These are phyloP conservation scores for Cryptococcus sp. DNA, from an alignment of 1,284 basidiomycete genomes.

Conservation along the genomic window DNA sequence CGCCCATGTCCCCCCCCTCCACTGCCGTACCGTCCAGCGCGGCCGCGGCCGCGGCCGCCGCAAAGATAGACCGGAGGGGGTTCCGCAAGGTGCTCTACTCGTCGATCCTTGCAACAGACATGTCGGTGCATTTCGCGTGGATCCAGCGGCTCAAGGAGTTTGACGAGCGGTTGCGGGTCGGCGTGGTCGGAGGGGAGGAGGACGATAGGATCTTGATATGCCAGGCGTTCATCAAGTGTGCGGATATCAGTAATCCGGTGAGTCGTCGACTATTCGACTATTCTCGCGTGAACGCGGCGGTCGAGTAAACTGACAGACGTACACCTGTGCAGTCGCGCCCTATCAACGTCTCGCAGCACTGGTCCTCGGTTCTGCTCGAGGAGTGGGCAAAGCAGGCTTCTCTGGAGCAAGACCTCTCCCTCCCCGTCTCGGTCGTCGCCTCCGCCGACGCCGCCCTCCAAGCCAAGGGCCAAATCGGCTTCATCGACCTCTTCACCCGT, in stretches of 20 bases:
- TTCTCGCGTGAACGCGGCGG: too few species aligned
- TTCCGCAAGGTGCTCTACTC: conserved; percentile 72
- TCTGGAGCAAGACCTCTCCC: conserved; percentile 69
- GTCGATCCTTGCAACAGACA: conserved; percentile 86
- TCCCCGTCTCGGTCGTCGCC: conserved; percentile 65
- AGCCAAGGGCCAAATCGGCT: conserved; percentile 83
- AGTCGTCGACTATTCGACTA: conserved; percentile 41
- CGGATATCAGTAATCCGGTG: conserved; percentile 94
- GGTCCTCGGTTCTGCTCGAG: conserved; percentile 78
- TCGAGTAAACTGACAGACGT: too few species aligned
- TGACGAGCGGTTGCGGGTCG: conserved; percentile 32
- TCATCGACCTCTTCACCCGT: conserved; percentile 74
- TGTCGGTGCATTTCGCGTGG: conserved; percentile 82
- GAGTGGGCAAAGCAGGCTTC: conserved; percentile 86
- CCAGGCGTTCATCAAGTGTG: conserved; percentile 89
- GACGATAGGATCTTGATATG: conserved; percentile 69
- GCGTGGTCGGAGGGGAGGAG: conserved; percentile 25
- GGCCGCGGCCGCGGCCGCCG: conserved; percentile 24
- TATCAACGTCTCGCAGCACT: conserved; percentile 79
- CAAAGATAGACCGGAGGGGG: conserved; percentile 50
- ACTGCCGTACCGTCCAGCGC: neutral
- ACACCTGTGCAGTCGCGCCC: conserved; percentile 72
- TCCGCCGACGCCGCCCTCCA: conserved; percentile 65
- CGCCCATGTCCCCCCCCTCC: neutral
- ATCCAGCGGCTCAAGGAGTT: conserved; percentile 63